These are phyloP conservation scores for Endoconidiophora laricicola DNA, from an alignment of 2,329 filamentous ascomycete species.

Conservation along the genomic window DNA sequence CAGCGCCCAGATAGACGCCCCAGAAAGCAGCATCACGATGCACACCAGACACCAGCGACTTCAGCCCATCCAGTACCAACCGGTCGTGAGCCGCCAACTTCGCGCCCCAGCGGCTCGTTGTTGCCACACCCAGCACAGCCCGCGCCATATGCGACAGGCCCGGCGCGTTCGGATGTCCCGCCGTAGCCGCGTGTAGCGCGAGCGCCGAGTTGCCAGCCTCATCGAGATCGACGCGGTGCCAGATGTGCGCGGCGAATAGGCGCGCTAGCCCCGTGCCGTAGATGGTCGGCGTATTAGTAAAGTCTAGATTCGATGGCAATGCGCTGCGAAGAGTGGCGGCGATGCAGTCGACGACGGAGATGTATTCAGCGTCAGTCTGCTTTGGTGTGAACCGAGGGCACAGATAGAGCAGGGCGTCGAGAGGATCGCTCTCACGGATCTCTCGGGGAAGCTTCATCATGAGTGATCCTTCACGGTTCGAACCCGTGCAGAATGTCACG, in stretches of 20 bases:
- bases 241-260: slow-evolving; percentile 34
- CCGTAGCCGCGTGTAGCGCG: slow-evolving; percentile 56
- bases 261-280: slow-evolving; percentile 26
- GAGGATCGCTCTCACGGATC: slow-evolving; percentile 47
- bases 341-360: slow-evolving; percentile 22
- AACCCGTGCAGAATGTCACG: slow-evolving; percentile 74
- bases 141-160: slow-evolving; percentile 58
- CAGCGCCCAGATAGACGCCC: slow-evolving; percentile 35
- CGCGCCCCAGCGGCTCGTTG: slow-evolving; percentile 60
- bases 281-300: slow-evolving; percentile 24
- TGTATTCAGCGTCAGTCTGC: slow-evolving; percentile 15
- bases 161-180: slow-evolving; percentile 49
- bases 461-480: slow-evolving; percentile 69
- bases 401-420: slow-evolving; percentile 26
- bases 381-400: slow-evolving; percentile 2
- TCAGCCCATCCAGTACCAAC: slow-evolving; percentile 27
- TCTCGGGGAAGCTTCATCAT: slow-evolving; percentile 48
- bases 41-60: slow-evolving; percentile 23
- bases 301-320: slow-evolving; percentile 24
- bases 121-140: slow-evolving; percentile 51
- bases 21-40: slow-evolving; percentile 30
- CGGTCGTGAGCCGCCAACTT: slow-evolving; percentile 34
- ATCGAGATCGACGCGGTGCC: slow-evolving; percentile 33
- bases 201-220: slow-evolving; percentile 43
- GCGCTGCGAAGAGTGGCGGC: slow-evolving; percentile 24